phyloP scores from a whole-genome alignment of 768 basidiomycete species.

The Astraeus odoratus region DNA sequence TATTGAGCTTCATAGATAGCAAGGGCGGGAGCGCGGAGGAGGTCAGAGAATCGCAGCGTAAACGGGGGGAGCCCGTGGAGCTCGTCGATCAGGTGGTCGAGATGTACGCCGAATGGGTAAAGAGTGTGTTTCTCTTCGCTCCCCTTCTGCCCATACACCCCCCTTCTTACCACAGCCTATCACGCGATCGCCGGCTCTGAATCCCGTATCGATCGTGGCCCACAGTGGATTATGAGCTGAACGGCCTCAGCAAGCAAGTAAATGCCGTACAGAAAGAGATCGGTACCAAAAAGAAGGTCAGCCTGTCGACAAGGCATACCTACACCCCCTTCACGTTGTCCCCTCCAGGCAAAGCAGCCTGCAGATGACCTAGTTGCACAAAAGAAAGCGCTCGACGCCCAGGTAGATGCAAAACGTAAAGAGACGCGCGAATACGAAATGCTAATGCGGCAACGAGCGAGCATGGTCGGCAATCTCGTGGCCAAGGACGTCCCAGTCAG shows the following conservation, averaged over 20 bases:
- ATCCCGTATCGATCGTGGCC: background rate
- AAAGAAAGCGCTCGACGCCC: slow-evolving; percentile 81
- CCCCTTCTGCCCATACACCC: no score
- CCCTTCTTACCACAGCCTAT: no score
- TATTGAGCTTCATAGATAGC: slow-evolving; percentile 71
- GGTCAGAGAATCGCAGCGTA: slow-evolving; percentile 88
- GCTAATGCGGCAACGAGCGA: slow-evolving; percentile 74
- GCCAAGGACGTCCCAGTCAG: slow-evolving; percentile 82
- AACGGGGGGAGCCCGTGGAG: slow-evolving; percentile 83
- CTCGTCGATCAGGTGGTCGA: slow-evolving; percentile 90
- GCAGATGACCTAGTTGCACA: slow-evolving; percentile 80
- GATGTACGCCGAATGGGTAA: slow-evolving; percentile 91
- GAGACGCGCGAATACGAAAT: slow-evolving; percentile 71
- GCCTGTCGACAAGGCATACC: background rate
- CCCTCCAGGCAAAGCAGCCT: slow-evolving; percentile 74
- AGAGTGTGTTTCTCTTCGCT: slow-evolving; percentile 52
- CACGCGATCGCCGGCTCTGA: background rate
- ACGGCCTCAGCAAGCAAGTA: slow-evolving; percentile 69
- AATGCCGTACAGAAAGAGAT: slow-evolving; percentile 96
- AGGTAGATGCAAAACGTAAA: slow-evolving; percentile 69
- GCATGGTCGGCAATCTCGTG: slow-evolving; percentile 87
- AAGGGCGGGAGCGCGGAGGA: slow-evolving; percentile 90
- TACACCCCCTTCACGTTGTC: background rate
- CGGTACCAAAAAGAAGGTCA: slow-evolving; percentile 85
- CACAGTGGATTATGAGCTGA: slow-evolving; percentile 83